Evolutionary conservation across 225 moss, liverwort and hornwort species (phyloP).

Genomic region (Bryum argenteum): DNA sequence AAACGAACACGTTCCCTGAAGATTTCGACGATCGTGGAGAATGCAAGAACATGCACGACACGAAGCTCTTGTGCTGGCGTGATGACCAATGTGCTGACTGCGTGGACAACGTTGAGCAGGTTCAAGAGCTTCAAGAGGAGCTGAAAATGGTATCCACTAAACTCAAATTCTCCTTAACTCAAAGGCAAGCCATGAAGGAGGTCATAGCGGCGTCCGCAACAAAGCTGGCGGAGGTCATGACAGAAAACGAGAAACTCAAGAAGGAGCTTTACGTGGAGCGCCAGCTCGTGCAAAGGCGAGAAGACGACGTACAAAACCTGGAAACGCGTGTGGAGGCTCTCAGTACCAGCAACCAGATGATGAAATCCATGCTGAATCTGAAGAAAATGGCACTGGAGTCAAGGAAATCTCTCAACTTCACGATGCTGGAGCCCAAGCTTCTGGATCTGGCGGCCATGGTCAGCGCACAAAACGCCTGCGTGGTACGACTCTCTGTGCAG

Average conservation of each 20-base stretch:
- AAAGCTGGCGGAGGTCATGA: constrained; percentile 44
- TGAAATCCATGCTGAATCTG: constrained; percentile 54
- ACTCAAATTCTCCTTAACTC: constrained; percentile 43
- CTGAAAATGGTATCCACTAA: constrained; percentile 56
- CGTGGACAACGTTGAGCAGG: constrained; percentile 43
- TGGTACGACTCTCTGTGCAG: constrained; percentile 59
- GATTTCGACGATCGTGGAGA: constrained; percentile 38
- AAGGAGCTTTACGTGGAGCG: constrained; percentile 48
- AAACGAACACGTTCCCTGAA: constrained; percentile 23
- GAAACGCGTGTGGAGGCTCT: constrained; percentile 51
- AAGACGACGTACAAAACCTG: constrained; percentile 48
- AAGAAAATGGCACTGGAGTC: constrained; percentile 49
- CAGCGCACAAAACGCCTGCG: constrained; percentile 55
- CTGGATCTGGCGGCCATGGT: constrained; percentile 55
- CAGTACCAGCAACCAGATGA: constrained; percentile 63
- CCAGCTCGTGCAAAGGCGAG: constrained; percentile 44
- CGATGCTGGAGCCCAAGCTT: constrained; percentile 55
- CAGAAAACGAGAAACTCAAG: constrained; percentile 49
- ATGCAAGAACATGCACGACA: constrained; percentile 29
- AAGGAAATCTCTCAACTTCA: constrained; percentile 39
- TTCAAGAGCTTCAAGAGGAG: constrained; percentile 64
- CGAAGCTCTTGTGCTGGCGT: constrained; percentile 59
- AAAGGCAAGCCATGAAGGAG: constrained; percentile 60
- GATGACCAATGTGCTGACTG: constrained; percentile 45
- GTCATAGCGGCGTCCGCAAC: constrained; percentile 46